Base-by-base conservation (phyloP, 331 rosid species). In the Pyracantha coccinea region DNA sequence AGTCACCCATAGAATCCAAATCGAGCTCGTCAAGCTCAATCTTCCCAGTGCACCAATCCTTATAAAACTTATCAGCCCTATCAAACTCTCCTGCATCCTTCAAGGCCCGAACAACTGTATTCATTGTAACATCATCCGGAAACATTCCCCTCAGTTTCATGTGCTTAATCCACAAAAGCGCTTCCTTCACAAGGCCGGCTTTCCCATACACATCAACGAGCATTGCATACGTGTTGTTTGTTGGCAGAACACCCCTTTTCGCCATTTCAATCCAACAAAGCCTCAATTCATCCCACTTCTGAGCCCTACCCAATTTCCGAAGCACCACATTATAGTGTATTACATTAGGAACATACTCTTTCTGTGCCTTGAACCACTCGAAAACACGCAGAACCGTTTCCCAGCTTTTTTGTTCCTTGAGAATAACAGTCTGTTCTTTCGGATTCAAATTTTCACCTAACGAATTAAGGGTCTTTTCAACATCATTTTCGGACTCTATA, bases 91-190 rank as follows among this genome's bases (percentile, higher is more conserved):
- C 78, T 14, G 82, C 93, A 68, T 93, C 85, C 83, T 93, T 93
- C 83, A 93, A 87, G 47, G 89, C 97, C 78, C 89, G 84, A 82
- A 93, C 84, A 63, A 88, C 91, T 0, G 97, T 89, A 76, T 85
- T 88, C 98, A 91, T 93, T 0, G 95, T 91, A 68, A 93, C 97
- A 77, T 93, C 98, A 38, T 93, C 96, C 5, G 96, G 98, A 69
- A 89, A 88, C 41, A 85, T 74, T 1, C 90, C 96, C 69, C 96
- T 80, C 16, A 76, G 44, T 75, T 79, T 87, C 98, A 93, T 91
- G 52, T 93, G 97, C 84, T 84, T 83, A 76, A 93, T 85, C 98
- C 97, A 93, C 83, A 91, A 81, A 78, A 91, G 86, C 3, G 98
- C 86, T 79, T 93, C 98, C 75, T 79, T 87, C 4, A 86, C 90